Base-by-base conservation (phyloP, 805 yeast species). In the Metschnikowia kofuensis region DNA sequence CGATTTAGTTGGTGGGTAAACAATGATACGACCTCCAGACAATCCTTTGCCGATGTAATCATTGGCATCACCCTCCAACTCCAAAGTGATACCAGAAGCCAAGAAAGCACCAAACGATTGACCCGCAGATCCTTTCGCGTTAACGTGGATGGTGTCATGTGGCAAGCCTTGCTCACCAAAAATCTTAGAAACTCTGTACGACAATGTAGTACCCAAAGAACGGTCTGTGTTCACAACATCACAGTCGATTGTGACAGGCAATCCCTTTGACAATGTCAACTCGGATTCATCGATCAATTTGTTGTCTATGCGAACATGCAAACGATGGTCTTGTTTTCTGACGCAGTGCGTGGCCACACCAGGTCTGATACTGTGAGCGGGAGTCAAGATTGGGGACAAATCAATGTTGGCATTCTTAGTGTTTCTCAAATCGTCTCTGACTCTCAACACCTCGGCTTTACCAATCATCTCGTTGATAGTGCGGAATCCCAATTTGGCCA, bases 381-480 rank as follows among this genome's bases (percentile, higher is more conserved):
- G 99, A 31, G 98, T 94, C 64, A 92, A 81, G 56, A 92, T 84
- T 55, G 98, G 98, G 36, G 95, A 82, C 66, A 92, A 76, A 65
- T 92, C 98, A 58, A 92, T 80, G 75, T 88, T 88, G 44, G 90
- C 88, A 54, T 92, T 89, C 82, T 94, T 94, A 53, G 92, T 84
- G 64, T 84, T 87, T 63, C 95, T 82, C 65, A 85, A 73, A 62
- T 89, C 91, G 53, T 89, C 96, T 59, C 96, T 79, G 46, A 90
- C 94, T 61, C 72, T 77, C 64, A 92, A 80, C 69, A 84, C 88
- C 75, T 92, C 99, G 44, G 98, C 89, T 68, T 86, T 90, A 63
- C 99, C 99, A 60, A 92, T 91, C 99, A 92, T 92, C 76, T 94
- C 99, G 68, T 89, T 92, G 66, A 92, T 82, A 46, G 96, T 89